These are phyloP conservation scores for Coemansia sp. DNA, from an alignment of 192 early-diverging fungal genomes.

Conservation along the genomic window DNA sequence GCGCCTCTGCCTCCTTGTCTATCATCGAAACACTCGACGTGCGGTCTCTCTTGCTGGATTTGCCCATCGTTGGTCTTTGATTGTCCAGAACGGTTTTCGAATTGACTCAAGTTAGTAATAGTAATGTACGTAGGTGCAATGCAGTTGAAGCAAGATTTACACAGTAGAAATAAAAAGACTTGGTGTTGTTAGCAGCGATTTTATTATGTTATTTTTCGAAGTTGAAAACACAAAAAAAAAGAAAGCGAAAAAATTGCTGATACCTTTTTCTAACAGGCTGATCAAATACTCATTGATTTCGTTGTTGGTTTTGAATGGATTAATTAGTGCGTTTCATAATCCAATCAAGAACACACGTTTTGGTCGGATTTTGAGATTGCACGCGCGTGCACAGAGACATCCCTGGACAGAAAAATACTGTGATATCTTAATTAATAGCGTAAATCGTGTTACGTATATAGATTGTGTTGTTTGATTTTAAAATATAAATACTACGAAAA, in stretches of 20 bases:
- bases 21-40: conserved; percentile 30
- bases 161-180: conserved; percentile 8
- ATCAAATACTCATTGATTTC: too few relatives aligned
- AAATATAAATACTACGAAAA: too few relatives aligned
- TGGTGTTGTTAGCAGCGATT: background rate
- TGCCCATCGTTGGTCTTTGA: conserved; percentile 62
- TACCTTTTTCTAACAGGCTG: too few relatives aligned
- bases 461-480: too few relatives aligned
- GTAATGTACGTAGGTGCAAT: conserved; percentile 10
- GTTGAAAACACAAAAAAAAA: background rate
- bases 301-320: too few relatives aligned
- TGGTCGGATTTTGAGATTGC: too few relatives aligned
- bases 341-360: too few relatives aligned
- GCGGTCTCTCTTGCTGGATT: conserved; percentile 72
- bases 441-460: too few relatives aligned
- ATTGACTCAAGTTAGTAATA: conserved; percentile 1
- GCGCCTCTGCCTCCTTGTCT: conserved; percentile 40
- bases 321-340: too few relatives aligned
- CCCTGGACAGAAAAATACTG: too few relatives aligned
- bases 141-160: background rate
- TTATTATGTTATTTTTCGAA: background rate
- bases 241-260: background rate
- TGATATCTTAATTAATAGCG: too few relatives aligned
- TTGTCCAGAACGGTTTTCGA: background rate
- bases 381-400: too few relatives aligned